Conservation (phyloP, 441 rosid species). For the Pelargonium australe region DNA sequence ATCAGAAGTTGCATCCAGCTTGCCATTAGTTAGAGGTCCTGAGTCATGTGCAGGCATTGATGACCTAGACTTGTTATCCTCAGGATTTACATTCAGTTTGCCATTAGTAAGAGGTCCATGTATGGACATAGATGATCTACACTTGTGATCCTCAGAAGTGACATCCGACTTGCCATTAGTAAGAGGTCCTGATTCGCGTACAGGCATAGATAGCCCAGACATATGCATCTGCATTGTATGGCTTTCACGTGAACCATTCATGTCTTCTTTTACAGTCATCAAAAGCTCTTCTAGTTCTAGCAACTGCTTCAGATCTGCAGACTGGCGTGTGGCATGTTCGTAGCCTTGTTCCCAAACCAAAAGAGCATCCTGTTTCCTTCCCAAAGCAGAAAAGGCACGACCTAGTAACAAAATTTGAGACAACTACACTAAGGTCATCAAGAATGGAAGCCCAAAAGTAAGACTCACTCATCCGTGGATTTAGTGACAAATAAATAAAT, state of each 20-base stretch:
- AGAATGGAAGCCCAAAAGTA: conserved; percentile 9
- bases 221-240: conserved; percentile 24
- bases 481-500: conserved; percentile 4
- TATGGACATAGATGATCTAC: neutral
- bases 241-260: conserved; percentile 25
- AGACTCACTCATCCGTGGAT: neutral
- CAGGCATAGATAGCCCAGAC: conserved; percentile 25
- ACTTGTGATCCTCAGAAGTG: conserved; percentile 21
- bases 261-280: conserved; percentile 42
- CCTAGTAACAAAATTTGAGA: conserved; percentile 39
- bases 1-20: conserved; percentile 22
- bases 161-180: conserved; percentile 35
- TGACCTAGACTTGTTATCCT: conserved; percentile 23
- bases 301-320: conserved; percentile 85
- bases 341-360: conserved; percentile 77
- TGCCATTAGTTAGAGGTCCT: conserved; percentile 35
- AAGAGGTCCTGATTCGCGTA: conserved; percentile 25
- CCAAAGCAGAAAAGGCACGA: conserved; percentile 67
- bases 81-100: conserved; percentile 22
- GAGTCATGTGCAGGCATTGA: conserved; percentile 28
- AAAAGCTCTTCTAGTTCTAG: conserved; percentile 85
- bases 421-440: conserved; percentile 22
- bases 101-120: neutral
- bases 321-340: conserved; percentile 50
- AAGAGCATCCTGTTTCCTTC: conserved; percentile 74